Percentiles rank a stretch among this genome's conserved stretches.
Conservation (phyloP, 768 basidiomycete genomes). For the Auriscalpium orientale region DNA sequence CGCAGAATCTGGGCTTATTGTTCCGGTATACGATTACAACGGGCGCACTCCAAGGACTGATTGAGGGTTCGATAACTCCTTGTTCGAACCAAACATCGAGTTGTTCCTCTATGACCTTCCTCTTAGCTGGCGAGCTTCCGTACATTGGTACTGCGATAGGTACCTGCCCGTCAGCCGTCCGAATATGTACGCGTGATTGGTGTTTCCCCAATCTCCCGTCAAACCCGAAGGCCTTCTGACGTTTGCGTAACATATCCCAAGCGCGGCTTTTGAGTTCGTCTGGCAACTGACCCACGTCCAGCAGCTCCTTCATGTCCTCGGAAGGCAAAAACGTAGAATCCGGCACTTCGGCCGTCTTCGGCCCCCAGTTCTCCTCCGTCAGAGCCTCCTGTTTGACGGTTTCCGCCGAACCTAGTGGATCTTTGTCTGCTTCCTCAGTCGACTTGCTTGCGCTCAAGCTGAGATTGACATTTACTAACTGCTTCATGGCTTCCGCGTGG, state of each 20-base stretch:
- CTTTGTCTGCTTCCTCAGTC: background rate
- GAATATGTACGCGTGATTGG: background rate
- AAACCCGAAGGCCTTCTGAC: constrained; percentile 1
- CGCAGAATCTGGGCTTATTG: constrained; percentile 13
- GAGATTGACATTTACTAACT: background rate
- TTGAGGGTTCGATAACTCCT: background rate
- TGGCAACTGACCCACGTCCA: constrained; percentile 1
- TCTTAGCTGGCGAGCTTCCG: background rate
- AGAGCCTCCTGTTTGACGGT: background rate
- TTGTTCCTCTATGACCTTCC: constrained; percentile 1
- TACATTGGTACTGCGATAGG: constrained; percentile 1
- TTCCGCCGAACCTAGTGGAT: background rate
- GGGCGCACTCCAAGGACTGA: constrained; percentile 2
- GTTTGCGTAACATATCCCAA: background rate
- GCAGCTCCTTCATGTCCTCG: background rate
- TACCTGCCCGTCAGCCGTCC: background rate
- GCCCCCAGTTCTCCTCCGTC: background rate
- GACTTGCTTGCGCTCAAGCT: background rate
- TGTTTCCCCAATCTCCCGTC: background rate
- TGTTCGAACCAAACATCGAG: background rate
- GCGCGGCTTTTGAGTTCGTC: background rate
- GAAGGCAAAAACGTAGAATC: constrained; percentile 1
- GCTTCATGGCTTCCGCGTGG: background rate
- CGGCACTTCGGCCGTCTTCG: background rate
- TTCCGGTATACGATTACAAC: constrained; percentile 16